Evolutionary conservation across 306 rosid species (phyloP), one percentile per base, ranked within the genome.

Genomic region (Pyrus communis): DNA sequence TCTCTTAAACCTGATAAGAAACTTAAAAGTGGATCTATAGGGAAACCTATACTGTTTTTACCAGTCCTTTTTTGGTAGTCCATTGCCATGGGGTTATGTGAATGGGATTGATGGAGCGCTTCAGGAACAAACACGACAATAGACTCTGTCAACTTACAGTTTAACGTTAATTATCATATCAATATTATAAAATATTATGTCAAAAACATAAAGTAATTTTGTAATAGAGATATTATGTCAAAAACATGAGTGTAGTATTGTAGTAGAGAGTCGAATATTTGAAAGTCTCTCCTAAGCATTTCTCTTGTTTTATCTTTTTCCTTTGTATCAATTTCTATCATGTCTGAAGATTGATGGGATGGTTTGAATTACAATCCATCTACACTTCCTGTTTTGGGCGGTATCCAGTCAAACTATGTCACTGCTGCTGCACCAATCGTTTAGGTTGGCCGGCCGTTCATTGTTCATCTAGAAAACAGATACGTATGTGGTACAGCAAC

Each of bases 101-200:
- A 17, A 51, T 38, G 7, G 21, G 21, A 5, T 51, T 3, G 55
- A 51, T 51, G 21, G 3, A 17, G 51, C 33, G 78, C 82, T 31
- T 86, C 30, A 80, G 80, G 77, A 83, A 81, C 86, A 69, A 71
- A 80, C 78, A 77, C 40, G 14, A 52, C 61, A 82, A 85, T 85
- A 62, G 14, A 81, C 78, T 7, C 2, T 38, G 2, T 38, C 2
- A 38, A 38, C 2, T 38, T 3, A 38, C 2, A 38, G 0, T 38
- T 38, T 38, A 38, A 38, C 10, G 9, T 38, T 38, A 38, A 38
- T 38, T 38, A 38, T 7, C 10, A 7, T 38, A 38, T 1, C 2
- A 38, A 38, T 10, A 38, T 38, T 35, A 35, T 35, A 35, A 33
- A 33, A 6, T 0, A 33, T 33, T 0, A 35, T 35, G 1, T 25